phyloP scores from a whole-genome alignment of 768 basidiomycete species.

The Leccinum imitatum region DNA sequence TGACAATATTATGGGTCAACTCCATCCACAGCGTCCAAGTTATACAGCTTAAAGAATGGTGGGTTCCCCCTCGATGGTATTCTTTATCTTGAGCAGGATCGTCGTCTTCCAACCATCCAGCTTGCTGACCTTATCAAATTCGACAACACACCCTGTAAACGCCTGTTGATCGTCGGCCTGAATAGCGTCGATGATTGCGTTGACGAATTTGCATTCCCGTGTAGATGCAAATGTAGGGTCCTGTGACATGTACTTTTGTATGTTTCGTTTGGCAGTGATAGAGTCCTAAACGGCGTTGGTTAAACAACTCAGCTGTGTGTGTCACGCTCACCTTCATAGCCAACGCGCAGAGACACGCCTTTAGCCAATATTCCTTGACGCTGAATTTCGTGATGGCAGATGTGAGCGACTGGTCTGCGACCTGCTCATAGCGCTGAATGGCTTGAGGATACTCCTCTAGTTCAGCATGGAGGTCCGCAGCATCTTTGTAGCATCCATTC shows the following conservation, averaged over 20 bases:
- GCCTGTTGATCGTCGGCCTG: slow-evolving; percentile 67
- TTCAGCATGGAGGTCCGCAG: slow-evolving; percentile 92
- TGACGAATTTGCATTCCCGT: slow-evolving; percentile 88
- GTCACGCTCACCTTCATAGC: slow-evolving; percentile 73
- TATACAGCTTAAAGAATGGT: slow-evolving; percentile 27
- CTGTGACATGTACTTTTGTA: slow-evolving; percentile 72
- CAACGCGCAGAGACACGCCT: slow-evolving; percentile 81
- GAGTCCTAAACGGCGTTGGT: slow-evolving; percentile 58
- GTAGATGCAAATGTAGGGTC: slow-evolving; percentile 87
- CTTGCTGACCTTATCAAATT: slow-evolving; percentile 90
- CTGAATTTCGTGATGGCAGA: slow-evolving; percentile 95
- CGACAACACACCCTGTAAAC: slow-evolving; percentile 83
- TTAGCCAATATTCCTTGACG: slow-evolving; percentile 97
- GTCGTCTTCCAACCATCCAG: slow-evolving; percentile 96
- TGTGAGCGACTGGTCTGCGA: slow-evolving; percentile 77
- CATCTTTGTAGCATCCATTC: slow-evolving; percentile 93
- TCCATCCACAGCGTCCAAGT: not conserved
- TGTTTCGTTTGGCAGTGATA: slow-evolving; percentile 78
- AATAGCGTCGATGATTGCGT: slow-evolving; percentile 73
- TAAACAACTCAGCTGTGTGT: not conserved
- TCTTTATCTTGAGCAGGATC: slow-evolving; percentile 90
- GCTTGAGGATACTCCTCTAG: slow-evolving; percentile 83
- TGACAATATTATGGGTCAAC: not conserved
- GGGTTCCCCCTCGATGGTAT: slow-evolving; percentile 62
- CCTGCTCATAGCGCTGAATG: slow-evolving; percentile 85